Conservation (phyloP, 768 basidiomycete genomes). For the Leucosporidium scottii region DNA sequence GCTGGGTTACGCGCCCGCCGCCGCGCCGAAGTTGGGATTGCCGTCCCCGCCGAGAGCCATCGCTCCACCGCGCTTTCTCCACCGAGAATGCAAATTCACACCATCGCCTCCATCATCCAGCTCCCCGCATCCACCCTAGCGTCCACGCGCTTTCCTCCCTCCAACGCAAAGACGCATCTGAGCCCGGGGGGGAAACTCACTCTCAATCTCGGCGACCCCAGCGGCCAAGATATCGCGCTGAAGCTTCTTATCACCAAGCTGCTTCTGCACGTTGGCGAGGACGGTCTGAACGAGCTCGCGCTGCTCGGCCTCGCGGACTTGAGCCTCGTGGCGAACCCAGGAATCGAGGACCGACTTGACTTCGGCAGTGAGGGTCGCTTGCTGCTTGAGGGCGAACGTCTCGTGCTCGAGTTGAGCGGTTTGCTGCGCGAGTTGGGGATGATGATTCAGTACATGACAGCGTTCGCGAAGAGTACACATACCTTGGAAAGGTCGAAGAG, state of each 20-base stretch:
- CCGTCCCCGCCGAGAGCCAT: not conserved
- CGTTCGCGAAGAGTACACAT: no score
- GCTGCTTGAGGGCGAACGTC: slow-evolving; percentile 84
- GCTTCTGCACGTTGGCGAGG: slow-evolving; percentile 77
- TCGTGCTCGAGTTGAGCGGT: slow-evolving; percentile 84
- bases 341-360: slow-evolving; percentile 91
- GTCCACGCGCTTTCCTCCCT: not conserved
- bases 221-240: slow-evolving; percentile 73
- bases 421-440: slow-evolving; percentile 56
- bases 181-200: slow-evolving; percentile 65
- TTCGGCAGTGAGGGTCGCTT: slow-evolving; percentile 75
- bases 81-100: not conserved
- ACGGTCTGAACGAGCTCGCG: slow-evolving; percentile 78
- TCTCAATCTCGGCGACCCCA: slow-evolving; percentile 83
- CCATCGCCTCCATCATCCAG: not conserved
- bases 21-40: not conserved
- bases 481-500: slow-evolving; percentile 92
- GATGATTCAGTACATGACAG: no score
- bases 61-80: not conserved
- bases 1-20: no score
- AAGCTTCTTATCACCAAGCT: slow-evolving; percentile 75
- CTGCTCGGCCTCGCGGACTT: slow-evolving; percentile 94
- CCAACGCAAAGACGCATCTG: not conserved
- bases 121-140: not conserved
- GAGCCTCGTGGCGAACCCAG: slow-evolving; percentile 97